These are phyloP conservation scores for Mycena capillaripes DNA, from an alignment of 768 basidiomycete species.

Conservation along the genomic window DNA sequence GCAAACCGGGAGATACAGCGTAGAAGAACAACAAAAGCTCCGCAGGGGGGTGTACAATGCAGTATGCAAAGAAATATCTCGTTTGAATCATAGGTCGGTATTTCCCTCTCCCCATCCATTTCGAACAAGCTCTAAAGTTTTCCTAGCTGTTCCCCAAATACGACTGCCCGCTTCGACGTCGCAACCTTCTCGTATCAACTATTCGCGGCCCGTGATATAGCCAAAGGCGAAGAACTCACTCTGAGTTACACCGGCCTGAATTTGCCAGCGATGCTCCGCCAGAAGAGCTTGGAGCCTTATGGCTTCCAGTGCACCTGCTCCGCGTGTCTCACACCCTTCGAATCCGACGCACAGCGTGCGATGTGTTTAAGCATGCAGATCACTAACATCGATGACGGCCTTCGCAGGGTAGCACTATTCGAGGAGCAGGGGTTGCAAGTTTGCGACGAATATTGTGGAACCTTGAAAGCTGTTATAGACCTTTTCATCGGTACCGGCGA, in stretches of 20 bases:
- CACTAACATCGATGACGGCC: conserved; percentile 4
- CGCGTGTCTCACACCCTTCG: conserved; percentile 42
- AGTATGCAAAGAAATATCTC: conserved; percentile 38
- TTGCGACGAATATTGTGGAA: background rate
- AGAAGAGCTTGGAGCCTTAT: conserved; percentile 44
- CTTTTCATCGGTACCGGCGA: conserved; percentile 24
- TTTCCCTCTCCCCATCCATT: background rate
- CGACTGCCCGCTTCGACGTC: conserved; percentile 37
- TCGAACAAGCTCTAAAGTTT: background rate
- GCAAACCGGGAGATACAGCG: background rate
- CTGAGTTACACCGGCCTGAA: conserved; percentile 41
- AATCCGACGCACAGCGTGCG: conserved; percentile 17
- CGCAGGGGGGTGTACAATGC: conserved; percentile 28
- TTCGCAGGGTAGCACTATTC: conserved; percentile 3
- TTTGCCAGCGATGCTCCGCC: conserved; percentile 38
- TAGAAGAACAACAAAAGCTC: background rate
- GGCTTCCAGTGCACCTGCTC: conserved; percentile 52
- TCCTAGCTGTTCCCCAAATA: conserved; percentile 44
- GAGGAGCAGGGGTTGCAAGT: conserved; percentile 12
- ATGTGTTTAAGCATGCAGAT: background rate
- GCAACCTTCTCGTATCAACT: conserved; percentile 47
- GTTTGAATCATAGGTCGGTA: conserved; percentile 39
- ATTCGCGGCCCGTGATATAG: conserved; percentile 45
- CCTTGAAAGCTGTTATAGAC: conserved; percentile 5
- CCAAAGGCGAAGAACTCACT: conserved; percentile 51